These are phyloP conservation scores for Clonostachys rosea DNA, from an alignment of 2,329 filamentous ascomycete species.

Conservation along the genomic window DNA sequence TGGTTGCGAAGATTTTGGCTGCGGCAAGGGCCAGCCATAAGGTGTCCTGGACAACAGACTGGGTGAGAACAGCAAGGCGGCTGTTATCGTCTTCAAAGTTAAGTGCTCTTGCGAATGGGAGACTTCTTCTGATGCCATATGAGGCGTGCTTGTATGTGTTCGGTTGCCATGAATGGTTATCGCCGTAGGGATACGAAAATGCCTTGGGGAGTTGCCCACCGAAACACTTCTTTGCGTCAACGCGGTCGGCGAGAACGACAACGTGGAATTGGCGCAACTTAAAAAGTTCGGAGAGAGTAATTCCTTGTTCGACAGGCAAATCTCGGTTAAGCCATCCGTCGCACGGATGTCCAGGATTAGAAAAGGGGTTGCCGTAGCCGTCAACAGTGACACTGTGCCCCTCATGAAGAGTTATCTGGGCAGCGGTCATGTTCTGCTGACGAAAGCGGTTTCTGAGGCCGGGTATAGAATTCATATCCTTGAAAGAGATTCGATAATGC, in stretches of 20 bases:
- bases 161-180: too few species aligned
- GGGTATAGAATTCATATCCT: too few species aligned
- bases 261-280: neutral
- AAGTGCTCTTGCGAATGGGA: neutral
- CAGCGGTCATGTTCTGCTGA: neutral
- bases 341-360: neutral
- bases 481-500: too few species aligned
- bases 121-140: neutral
- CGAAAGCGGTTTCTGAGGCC: too few species aligned
- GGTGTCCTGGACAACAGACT: slow-evolving; percentile 1
- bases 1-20: neutral
- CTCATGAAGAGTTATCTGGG: neutral
- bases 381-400: neutral
- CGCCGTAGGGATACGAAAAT: too few species aligned
- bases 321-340: neutral
- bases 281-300: neutral
- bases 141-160: too few species aligned
- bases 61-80: neutral
- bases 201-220: too few species aligned
- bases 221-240: too few species aligned
- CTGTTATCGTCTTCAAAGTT: neutral
- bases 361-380: neutral
- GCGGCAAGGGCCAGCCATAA: neutral
- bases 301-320: neutral
- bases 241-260: neutral